Evolutionary conservation across 2,329 filamentous ascomycete species (phyloP).

Genomic region (Trichoderma endophyticum): DNA sequence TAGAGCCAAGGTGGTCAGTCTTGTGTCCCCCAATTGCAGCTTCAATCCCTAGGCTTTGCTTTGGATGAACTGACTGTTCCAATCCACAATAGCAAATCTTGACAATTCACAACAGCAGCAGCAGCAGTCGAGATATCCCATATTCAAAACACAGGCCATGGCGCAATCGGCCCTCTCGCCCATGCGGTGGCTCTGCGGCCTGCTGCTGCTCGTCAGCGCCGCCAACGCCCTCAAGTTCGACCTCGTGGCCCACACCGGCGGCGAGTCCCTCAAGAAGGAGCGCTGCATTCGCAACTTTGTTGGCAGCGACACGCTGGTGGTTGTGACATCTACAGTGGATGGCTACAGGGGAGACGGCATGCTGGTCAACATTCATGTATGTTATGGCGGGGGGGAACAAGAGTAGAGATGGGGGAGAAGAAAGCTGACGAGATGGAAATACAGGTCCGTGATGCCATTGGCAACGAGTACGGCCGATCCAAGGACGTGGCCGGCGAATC

Average conservation of each 20-base stretch:
- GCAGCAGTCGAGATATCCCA: not conserved
- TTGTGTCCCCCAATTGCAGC: not conserved
- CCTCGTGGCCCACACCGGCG: slow-evolving; percentile 62
- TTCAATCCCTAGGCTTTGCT: not conserved
- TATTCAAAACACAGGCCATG: not conserved
- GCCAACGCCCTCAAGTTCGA: slow-evolving; percentile 87
- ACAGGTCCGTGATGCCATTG: slow-evolving; percentile 90
- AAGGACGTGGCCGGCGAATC: slow-evolving; percentile 90
- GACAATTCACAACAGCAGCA: not conserved
- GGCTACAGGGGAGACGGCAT: slow-evolving; percentile 90
- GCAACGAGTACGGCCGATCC: slow-evolving; percentile 91
- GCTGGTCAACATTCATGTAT: slow-evolving; percentile 87
- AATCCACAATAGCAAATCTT: not conserved
- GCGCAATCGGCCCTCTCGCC: slow-evolving; percentile 47
- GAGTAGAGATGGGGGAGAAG: not conserved
- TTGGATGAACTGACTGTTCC: not conserved
- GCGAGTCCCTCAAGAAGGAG: slow-evolving; percentile 60
- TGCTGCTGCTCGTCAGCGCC: slow-evolving; percentile 53
- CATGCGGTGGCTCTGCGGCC: slow-evolving; percentile 57
- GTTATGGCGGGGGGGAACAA: not conserved
- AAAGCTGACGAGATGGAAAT: not conserved
- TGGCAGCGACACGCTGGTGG: slow-evolving; percentile 84
- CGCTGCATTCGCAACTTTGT: slow-evolving; percentile 98
- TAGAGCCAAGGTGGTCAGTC: not conserved
- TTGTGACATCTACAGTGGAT: slow-evolving; percentile 85